Percentiles rank a stretch among this genome's conserved stretches.
These are phyloP conservation scores for Colletotrichum godetiae DNA, from an alignment of 2,329 filamentous ascomycete genomes.

Conservation along the genomic window DNA sequence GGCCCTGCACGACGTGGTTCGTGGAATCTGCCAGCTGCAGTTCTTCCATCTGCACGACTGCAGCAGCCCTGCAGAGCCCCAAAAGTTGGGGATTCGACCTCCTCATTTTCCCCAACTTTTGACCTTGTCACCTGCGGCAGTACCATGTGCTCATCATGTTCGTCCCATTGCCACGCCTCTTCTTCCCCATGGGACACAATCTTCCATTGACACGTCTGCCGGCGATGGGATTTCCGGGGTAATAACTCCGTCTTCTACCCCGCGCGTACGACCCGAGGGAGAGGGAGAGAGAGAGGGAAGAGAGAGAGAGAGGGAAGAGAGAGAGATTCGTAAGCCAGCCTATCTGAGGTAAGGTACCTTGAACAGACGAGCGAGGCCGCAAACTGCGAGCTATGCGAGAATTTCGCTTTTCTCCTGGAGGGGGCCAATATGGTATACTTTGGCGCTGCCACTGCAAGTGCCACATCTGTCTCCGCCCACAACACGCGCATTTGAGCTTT, in stretches of 20 bases:
- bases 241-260: conserved; percentile 24
- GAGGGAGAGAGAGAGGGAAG: not conserved
- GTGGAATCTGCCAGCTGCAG: conserved; percentile 23
- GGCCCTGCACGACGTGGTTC: conserved; percentile 12
- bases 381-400: not conserved
- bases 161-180: not conserved
- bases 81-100: conserved; percentile 24
- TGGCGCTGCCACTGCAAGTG: not conserved
- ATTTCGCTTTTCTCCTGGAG: not conserved
- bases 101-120: conserved; percentile 2
- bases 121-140: not conserved
- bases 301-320: not conserved
- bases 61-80: conserved; percentile 29
- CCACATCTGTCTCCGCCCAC: not conserved
- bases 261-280: not conserved
- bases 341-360: not conserved
- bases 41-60: conserved; percentile 27
- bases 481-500: not conserved
- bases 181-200: not conserved
- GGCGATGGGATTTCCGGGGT: conserved; percentile 10
- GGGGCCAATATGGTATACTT: not conserved
- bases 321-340: not conserved
- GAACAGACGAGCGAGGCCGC: not conserved
- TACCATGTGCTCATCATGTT: not conserved
- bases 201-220: not conserved